Evolutionary conservation across 805 yeast species (phyloP).

Genomic region (Metschnikowia cerradonensis): DNA sequence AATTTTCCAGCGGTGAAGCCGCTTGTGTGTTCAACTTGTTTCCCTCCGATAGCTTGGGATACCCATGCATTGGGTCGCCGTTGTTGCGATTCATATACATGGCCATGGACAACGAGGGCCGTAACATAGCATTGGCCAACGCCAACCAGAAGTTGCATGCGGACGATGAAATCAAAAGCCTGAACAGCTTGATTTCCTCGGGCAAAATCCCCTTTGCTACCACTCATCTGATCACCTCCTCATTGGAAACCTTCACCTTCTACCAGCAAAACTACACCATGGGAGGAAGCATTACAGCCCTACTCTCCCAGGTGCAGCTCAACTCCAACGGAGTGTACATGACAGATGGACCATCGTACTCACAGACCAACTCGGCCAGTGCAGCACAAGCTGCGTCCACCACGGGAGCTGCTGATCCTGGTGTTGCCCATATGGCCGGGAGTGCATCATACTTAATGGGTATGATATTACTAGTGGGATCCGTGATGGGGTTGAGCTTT

Average conservation of each 20-base stretch:
- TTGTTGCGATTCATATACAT: constrained; percentile 51
- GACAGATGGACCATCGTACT: constrained; percentile 10
- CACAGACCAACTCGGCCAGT: constrained; percentile 12
- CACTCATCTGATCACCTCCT: constrained; percentile 1
- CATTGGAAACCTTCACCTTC: constrained; percentile 11
- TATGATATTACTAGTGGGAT: constrained; percentile 5
- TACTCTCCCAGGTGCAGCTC: constrained; percentile 24
- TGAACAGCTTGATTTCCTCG: constrained; percentile 29
- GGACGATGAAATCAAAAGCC: constrained; percentile 11
- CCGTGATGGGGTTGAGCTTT: constrained; percentile 6
- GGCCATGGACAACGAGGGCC: constrained; percentile 61
- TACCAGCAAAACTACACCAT: constrained; percentile 8
- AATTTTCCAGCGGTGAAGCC: constrained; percentile 47
- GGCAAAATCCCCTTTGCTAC: constrained; percentile 51
- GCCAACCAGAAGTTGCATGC: constrained; percentile 26
- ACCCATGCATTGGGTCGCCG: constrained; percentile 54
- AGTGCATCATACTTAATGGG: constrained; percentile 1
- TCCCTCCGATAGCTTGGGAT: constrained; percentile 48
- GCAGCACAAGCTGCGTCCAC: constrained; percentile 17
- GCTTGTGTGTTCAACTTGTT: constrained; percentile 56
- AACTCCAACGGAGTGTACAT: constrained; percentile 28
- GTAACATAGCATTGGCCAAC: constrained; percentile 53
- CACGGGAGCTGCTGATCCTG: constrained; percentile 6
- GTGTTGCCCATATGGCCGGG: neutral
- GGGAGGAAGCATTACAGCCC: constrained; percentile 21